Evolutionary conservation across 2,329 filamentous ascomycete genomes (phyloP), one percentile per base, ranked within the genome.

Genomic region (Alternaria triticina): DNA sequence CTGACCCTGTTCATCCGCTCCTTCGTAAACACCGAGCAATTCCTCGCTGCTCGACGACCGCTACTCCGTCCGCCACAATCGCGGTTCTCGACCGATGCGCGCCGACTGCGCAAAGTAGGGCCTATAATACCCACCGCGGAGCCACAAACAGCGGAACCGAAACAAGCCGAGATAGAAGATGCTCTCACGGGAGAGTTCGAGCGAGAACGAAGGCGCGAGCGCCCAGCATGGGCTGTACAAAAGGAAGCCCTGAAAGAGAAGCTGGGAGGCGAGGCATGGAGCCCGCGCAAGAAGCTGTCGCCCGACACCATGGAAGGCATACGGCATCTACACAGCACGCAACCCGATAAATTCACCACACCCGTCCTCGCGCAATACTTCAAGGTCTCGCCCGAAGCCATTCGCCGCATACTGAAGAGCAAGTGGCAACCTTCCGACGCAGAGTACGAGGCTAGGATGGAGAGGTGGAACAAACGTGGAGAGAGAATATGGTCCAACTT

Each of bases 271-370:
- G 89, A 82, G 43, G 82, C 90, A 10, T 99, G 95, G 94, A 86
- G 86, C 27, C 95, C 96, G 28, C 86, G 87, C 52, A 97, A 97
- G 80, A 90, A 90, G 62, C 86, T 99, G 10, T 98, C 96, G 0
- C 96, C 96, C 0, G 95, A 98, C 79, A 93, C 94, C 1, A 84
- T 97, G 30, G 90, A 92, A n/a, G 94, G 94, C 45, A 97, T 99
- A 70, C 89, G 94, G 45, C 90, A 92, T 20, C 84, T 99, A 33
- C 89, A 97, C 78, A 83, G 86, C 25, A 89, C 93, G 70, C 90
- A 93, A 66, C 93, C 95, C 0, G 86, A 91, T 3, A 85, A 86
- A 61, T 97, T 94, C 82, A 91, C 90, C 5, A 96, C 91, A 1
- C 80, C 86, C 15, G 86, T 88, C 33, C 88, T 98, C 13, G 88